Conservation (phyloP, 371 early-diverging fungal genomes). For the Syncephalastrum contaminatum region DNA sequence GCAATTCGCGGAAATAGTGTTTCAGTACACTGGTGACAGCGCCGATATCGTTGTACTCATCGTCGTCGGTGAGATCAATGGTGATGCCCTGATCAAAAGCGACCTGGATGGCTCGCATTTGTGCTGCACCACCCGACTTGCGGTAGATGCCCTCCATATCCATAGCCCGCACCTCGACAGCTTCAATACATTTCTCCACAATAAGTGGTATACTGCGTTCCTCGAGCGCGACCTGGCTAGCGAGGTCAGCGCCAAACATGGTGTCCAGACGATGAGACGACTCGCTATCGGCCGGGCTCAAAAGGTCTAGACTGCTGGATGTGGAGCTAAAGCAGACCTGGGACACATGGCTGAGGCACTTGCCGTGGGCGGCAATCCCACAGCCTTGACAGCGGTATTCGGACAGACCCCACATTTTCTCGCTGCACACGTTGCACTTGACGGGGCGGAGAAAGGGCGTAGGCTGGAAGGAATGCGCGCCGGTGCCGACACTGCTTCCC, state of each 20-base stretch:
- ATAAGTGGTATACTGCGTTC: conserved; percentile 56
- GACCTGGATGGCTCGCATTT: conserved; percentile 56
- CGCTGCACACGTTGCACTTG: conserved; percentile 74
- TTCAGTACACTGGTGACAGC: conserved; percentile 84
- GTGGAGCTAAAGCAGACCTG: conserved; percentile 8
- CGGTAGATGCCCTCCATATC: conserved; percentile 80
- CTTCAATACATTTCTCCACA: conserved; percentile 66
- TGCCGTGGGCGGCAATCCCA: conserved; percentile 6
- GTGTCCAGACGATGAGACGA: background rate
- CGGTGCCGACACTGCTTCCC: background rate
- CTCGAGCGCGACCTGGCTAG: conserved; percentile 10
- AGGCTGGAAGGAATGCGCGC: conserved; percentile 47
- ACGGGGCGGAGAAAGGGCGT: conserved; percentile 57
- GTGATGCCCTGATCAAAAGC: conserved; percentile 38
- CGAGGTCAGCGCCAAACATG: conserved; percentile 21
- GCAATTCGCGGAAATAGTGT: conserved; percentile 84
- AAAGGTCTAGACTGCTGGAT: conserved; percentile 7
- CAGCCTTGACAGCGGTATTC: conserved; percentile 64
- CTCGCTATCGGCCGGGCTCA: background rate
- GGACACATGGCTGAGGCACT: conserved; percentile 12
- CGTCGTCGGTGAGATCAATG: conserved; percentile 40
- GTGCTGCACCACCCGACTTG: conserved; percentile 76
- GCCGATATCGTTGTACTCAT: conserved; percentile 48
- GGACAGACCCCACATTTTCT: conserved; percentile 74
- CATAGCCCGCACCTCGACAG: conserved; percentile 67